Conservation (phyloP, 768 basidiomycete species). For the Mrakia frigida region DNA sequence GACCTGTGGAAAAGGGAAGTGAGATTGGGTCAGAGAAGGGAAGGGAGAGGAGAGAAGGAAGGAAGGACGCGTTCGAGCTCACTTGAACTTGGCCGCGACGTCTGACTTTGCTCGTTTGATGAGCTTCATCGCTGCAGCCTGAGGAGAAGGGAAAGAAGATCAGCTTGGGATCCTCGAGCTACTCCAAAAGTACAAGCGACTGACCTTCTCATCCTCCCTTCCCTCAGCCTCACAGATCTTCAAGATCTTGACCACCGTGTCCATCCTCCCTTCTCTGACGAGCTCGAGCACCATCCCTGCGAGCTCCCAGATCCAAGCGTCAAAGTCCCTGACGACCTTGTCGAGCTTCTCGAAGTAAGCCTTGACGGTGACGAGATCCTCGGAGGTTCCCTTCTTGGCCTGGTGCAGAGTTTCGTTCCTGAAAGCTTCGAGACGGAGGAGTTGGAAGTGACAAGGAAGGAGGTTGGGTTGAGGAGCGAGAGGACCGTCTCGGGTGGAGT, state of each 20-base stretch:
- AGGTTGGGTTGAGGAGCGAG: constrained; percentile 74
- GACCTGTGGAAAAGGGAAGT: constrained; percentile 58
- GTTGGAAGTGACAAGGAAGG: constrained; percentile 80
- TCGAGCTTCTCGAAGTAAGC: constrained; percentile 53
- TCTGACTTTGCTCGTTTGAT: constrained; percentile 92
- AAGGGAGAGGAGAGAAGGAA: constrained; percentile 31
- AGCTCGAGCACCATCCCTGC: constrained; percentile 47
- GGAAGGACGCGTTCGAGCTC: not conserved
- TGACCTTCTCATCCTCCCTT: constrained; percentile 86
- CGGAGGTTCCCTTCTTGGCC: constrained; percentile 68
- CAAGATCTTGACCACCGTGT: constrained; percentile 83
- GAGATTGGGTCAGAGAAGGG: constrained; percentile 9
- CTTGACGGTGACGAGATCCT: constrained; percentile 48
- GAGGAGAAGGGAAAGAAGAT: not conserved
- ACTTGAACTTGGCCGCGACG: constrained; percentile 55
- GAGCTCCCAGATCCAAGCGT: constrained; percentile 67
- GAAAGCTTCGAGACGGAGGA: constrained; percentile 87
- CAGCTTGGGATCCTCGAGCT: not conserved
- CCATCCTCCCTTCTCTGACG: constrained; percentile 68
- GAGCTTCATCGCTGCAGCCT: constrained; percentile 90
- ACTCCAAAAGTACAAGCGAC: constrained; percentile 11
- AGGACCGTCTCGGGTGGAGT: constrained; percentile 67
- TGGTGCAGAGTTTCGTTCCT: constrained; percentile 92
- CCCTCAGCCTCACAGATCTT: constrained; percentile 94
- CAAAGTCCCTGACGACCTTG: constrained; percentile 70